Evolutionary conservation across 1,284 basidiomycete species (phyloP), one percentile per base, ranked within the genome.

Genomic region (Megacollybia platyphylla): DNA sequence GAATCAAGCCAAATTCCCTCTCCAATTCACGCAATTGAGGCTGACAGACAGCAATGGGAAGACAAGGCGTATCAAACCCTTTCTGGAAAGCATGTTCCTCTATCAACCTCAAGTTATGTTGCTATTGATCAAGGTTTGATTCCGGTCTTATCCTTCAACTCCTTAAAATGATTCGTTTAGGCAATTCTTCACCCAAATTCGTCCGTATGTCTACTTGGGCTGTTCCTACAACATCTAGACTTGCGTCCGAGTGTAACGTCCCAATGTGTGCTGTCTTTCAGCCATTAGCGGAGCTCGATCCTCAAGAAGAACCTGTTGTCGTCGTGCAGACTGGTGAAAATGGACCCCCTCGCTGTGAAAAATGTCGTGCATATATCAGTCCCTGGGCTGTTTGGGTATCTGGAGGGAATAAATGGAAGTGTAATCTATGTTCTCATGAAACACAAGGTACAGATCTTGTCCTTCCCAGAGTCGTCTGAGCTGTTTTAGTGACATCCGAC

Each of bases 1-100:
- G 89, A 97, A 58, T 83, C 87, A 3, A 76, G 71, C 49, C 91
- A 97, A 59, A 84, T 98, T 40, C 96, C 96, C 5, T 92, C 90
- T 6, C 87, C 91, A 9, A 80, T 91, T 24, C 84, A 89, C 45
- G 71, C 81, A 9, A 81, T 88, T 49, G 86, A 93, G 53, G 65
- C 73, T 15, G 94, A 97, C 68, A 79, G 87, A 53, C 76, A 80
- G 45, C 67, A 77, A 65, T 96, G 90, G 80, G 79, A 88, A 51
- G 68, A 76, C 34, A 78, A 88, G 54, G 68, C 76, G 44, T 92
- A 81, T 51, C 69, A 76, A 61, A 92, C 89, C 4, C 62, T 82
- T 52, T 85, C 85, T 0, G 87, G 81, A 34, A 72, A 70, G 32
- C 78, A 82, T 51, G 78, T 80, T 0, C 96, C 96, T 0, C 68